Evolutionary conservation across 345 rosid species (phyloP), one percentile per base, ranked within the genome.

Genomic region (Isatis tinctoria): DNA sequence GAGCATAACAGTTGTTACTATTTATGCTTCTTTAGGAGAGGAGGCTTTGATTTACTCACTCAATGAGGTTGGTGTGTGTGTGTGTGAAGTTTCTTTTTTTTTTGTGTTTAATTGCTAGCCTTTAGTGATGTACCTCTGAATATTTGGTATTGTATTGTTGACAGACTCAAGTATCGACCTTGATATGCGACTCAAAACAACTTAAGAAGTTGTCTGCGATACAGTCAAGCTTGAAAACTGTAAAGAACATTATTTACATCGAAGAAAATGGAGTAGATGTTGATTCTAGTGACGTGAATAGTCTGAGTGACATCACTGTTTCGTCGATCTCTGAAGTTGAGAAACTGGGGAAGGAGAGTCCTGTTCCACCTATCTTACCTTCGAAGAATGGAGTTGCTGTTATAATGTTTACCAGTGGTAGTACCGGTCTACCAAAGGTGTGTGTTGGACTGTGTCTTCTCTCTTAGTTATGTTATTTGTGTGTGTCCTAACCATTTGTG

Each of bases 401-500:
- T 67, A 79, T 93, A 64, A 89, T 93, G 98, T 93, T 89, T 74
- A 93, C 98, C 35, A 93, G 98, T 73, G 98, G 98, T 71, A 93
- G 98, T 74, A 87, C 96, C 1, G 97, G 98, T 68, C 76, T 91
- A 63, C 97, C 97, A 62, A 93, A 93, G 97, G 98, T 93, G 78
- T 90, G 82, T 53, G 57, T 35, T 60, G 10, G n/a, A 53, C 40
- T 75, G 44, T 63, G 32, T 28, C 16, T 37, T 20, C 10, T 65
- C 47, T 45, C 28, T 72, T 67, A 7, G 13, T 37, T 71, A 58
- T 35, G 52, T 63, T n/a, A 30, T 39, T 18, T 35, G 18, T 43
- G 16, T 30, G 47, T 30, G 27, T 7, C 3, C 66, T 77, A 67
- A 83, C 74, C 57, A 51, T 65, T 18, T 74, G 11, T 80, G 73